Percentiles rank a stretch among this genome's conserved stretches.
Conservation (phyloP, 2,329 filamentous ascomycete species). For the Claviceps monticola region DNA sequence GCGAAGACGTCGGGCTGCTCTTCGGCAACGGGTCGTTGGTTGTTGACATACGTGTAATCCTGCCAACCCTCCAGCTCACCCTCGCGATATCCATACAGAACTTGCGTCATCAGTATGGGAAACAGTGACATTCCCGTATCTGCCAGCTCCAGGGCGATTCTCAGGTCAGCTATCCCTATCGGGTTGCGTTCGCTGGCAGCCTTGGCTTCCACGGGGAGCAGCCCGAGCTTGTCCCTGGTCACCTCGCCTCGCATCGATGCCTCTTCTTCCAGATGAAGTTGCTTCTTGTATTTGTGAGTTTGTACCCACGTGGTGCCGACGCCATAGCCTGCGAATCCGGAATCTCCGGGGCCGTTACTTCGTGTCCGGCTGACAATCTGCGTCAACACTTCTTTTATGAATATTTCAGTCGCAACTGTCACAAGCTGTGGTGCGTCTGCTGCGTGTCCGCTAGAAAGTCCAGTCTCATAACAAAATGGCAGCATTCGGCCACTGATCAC, state of each 20-base stretch:
- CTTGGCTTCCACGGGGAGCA: constrained; percentile 71
- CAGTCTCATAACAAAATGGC: constrained; percentile 53
- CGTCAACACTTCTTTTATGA: constrained; percentile 52
- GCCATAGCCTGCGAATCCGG: constrained; percentile 47
- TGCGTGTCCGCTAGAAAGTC: constrained; percentile 44
- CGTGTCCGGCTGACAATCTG: constrained; percentile 50
- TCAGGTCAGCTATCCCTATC: constrained; percentile 64
- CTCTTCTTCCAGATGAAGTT: constrained; percentile 64
- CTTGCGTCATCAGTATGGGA: constrained; percentile 56
- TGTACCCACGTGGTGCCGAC: constrained; percentile 59
- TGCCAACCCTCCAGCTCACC: constrained; percentile 58
- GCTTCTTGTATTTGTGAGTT: constrained; percentile 62
- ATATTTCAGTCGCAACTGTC: constrained; percentile 51
- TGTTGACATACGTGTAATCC: constrained; percentile 41
- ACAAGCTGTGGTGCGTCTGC: constrained; percentile 49
- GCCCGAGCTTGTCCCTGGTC: constrained; percentile 57
- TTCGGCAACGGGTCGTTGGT: constrained; percentile 16
- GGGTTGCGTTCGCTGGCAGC: constrained; percentile 58
- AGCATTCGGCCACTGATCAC: constrained; percentile 52
- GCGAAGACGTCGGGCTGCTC: constrained; percentile 15
- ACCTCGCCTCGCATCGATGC: constrained; percentile 60
- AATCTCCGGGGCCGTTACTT: constrained; percentile 50
- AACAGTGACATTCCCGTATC: constrained; percentile 67
- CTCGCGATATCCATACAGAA: constrained; percentile 60
- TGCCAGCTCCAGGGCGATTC: constrained; percentile 60